Evolutionary conservation across 805 yeast genomes (phyloP).

Genomic region (Kodamaea laetipori): DNA sequence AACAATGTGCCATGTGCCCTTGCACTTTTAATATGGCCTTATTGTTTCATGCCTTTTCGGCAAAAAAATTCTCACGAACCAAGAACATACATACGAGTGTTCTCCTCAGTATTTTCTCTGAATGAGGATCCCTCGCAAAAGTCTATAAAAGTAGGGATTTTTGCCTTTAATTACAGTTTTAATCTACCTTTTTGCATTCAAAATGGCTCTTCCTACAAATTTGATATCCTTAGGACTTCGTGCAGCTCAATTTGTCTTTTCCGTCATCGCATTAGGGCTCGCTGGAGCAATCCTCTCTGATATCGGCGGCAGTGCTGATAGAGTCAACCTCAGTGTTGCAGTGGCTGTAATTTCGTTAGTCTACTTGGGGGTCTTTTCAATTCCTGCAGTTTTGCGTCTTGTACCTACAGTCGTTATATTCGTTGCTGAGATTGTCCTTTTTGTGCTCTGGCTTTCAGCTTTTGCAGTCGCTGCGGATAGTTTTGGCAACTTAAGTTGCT

Average conservation of each 20-base stretch:
- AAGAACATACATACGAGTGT: no score
- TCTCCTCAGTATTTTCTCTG: no score
- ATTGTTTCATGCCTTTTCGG: no score
- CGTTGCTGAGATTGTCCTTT: conserved; percentile 19
- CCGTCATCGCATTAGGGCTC: not conserved
- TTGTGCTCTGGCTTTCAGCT: conserved; percentile 26
- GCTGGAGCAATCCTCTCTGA: not conserved
- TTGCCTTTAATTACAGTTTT: no score
- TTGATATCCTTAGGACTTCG: not conserved
- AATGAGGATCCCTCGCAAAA: no score
- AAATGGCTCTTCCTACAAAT: not conserved
- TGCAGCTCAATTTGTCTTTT: not conserved
- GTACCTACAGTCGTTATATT: conserved; percentile 18
- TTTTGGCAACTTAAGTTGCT: conserved; percentile 19
- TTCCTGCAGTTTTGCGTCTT: conserved; percentile 13
- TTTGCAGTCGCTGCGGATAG: conserved; percentile 25
- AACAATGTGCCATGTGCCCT: no score
- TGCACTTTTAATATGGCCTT: no score
- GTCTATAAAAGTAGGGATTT: no score
- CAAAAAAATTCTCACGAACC: no score
- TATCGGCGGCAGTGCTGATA: not conserved
- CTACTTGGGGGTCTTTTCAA: conserved; percentile 7
- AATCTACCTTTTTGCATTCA: conserved; percentile 3
- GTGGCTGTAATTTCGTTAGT: not conserved
- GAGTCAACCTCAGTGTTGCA: not conserved